Evolutionary conservation across 2,329 filamentous ascomycete genomes (phyloP), one percentile per base, ranked within the genome.

Genomic region (Tolypocladium endophyticum): DNA sequence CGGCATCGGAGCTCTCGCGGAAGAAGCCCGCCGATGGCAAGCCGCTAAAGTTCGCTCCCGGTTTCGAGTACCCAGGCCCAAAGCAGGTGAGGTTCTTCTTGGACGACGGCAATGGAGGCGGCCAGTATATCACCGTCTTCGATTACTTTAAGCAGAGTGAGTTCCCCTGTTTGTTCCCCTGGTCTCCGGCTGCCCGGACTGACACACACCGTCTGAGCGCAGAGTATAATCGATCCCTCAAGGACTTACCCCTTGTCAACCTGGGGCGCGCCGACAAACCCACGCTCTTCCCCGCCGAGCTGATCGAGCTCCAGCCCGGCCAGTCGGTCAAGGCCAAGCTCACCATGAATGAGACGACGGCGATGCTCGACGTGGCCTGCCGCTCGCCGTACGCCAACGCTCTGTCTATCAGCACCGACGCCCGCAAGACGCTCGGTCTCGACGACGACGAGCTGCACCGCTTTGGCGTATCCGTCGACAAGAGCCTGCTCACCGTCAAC

Each of bases 321-420:
- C 89, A 94, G 67, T 71, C 81, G 0, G 78, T 85, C 28, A 83
- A 81, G 45, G 74, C 80, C 4, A 85, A 86, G 65, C 76, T 92
- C 20, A 79, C 70, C 0, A 75, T 79, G 0, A 71, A 77, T 0
- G 87, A 93, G 67, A 89, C 87, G 0, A 77, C 80, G 0, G 67
- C 74, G 0, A 92, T 94, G 89, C 84, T 93, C 54, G 74, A 74
- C 0, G 90, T 90, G 68, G 87, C 90, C 1, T 89, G 87, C 59
- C 81, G 87, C 4, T 74, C 74, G 0, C 89, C 90, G 0, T 78
- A 79, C 1, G 74, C 80, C 7, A 95, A 93, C 64, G 88, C 86
- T 0, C 68, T 77, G 1, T 88, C 86, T 0, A 87, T 94, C 65
- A 78, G 81, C 1, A 78, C 70, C 0, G 77, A 79, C 11, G 87